Evolutionary conservation across 768 basidiomycete genomes (phyloP), one percentile per base, ranked within the genome.

Genomic region (Daedalea quercina): DNA sequence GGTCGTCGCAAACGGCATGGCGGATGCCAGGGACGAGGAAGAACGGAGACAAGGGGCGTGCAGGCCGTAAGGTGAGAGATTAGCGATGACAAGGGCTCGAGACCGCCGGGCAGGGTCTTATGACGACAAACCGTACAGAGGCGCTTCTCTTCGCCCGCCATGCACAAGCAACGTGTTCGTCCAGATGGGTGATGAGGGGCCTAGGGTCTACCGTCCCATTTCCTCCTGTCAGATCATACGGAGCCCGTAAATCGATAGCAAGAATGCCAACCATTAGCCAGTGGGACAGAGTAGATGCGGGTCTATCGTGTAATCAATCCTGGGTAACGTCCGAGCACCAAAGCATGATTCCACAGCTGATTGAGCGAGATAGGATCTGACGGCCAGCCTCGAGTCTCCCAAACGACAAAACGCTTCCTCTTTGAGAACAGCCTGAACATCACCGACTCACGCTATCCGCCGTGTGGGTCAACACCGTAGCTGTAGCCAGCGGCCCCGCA

Each of bases 1-100:
- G 24, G 60, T 57, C 25, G 61, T 55, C 15, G 61, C 55, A 51
- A 56, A 57, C 46, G 58, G 57, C 62, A 60, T 63, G 40, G 42
- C 41, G 13, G 34, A 44, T 43, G 19, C 28, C 37, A 41, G 41
- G 41, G 54, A 45, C 43, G 19, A 41, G 4, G 44, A 23, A 44
- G 19, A 13, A 13, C 22, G 24, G 44, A 44, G 44, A 44, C 44
- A 26, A 44, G 44, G 20, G 44, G 44, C 44, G 44, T 44, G 40
- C 40, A 19, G 15, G 15, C 20, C 24, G 40, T 31, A 40, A 35
- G 34, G 25, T 22, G 35, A 34, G 22, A 40, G 48, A 37, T 49
- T 49, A 24, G 35, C 48, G 48, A 49, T 15, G n/a, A 49, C 34
- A 49, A 47, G 20, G 12, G 35, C 48, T 49, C 48, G 48, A 49